Evolutionary conservation across 208 protist genomes (phyloP).

Genomic region (Trypanosoma conorhini): DNA sequence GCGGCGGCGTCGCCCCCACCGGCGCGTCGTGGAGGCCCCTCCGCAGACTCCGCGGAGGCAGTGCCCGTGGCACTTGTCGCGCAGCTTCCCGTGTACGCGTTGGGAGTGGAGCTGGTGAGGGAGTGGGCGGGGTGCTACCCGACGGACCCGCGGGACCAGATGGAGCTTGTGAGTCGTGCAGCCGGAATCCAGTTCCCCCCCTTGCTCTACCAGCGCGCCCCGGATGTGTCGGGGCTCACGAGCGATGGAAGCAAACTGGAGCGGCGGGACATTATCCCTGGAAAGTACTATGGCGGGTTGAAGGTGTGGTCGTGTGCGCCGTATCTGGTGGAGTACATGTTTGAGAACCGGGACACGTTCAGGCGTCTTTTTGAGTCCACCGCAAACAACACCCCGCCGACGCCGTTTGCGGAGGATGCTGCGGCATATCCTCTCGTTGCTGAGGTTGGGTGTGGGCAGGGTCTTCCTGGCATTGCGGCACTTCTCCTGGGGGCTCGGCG

Average conservation of each 20-base stretch:
- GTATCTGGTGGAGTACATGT: conserved; percentile 51
- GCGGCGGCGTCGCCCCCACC: background rate
- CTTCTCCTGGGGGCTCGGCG: conserved; percentile 55
- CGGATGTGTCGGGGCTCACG: conserved; percentile 41
- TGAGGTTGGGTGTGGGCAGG: conserved; percentile 87
- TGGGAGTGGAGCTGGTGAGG: conserved; percentile 10
- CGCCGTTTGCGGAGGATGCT: background rate
- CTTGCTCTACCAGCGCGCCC: conserved; percentile 45
- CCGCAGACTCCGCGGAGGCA: background rate
- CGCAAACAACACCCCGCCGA: conserved; percentile 14
- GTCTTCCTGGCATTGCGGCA: conserved; percentile 62
- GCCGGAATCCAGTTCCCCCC: background rate
- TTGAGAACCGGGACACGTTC: conserved; percentile 37
- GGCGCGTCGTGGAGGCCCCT: background rate
- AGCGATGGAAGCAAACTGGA: conserved; percentile 17
- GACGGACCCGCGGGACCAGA: conserved; percentile 1
- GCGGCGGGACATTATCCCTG: conserved; percentile 79
- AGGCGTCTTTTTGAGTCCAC: conserved; percentile 11
- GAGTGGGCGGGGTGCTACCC: conserved; percentile 18
- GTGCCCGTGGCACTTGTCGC: conserved; percentile 13
- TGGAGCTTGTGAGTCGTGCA: conserved; percentile 13
- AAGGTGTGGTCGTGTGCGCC: conserved; percentile 90
- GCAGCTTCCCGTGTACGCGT: conserved; percentile 13
- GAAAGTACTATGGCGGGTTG: conserved; percentile 85
- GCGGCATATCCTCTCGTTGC: conserved; percentile 33